Evolutionary conservation across 352 stramenopile species (phyloP).

Genomic region (Phytophthora pistaciae): DNA sequence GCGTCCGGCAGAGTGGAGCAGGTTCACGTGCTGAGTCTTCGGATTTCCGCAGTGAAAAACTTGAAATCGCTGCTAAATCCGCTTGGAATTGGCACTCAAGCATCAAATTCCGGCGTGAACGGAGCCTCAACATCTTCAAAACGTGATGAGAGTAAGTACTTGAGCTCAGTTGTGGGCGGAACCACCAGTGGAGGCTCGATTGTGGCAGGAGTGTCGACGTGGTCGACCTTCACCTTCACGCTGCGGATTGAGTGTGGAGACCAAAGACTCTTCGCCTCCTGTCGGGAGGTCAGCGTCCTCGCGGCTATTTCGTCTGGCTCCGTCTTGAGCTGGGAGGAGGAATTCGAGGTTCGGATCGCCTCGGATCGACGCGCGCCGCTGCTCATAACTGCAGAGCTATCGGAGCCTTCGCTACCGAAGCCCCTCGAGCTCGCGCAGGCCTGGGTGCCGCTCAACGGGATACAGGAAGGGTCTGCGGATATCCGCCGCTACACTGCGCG

Average conservation of each 20-base stretch:
- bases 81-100: slow-evolving; percentile 20
- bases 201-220: slow-evolving; percentile 14
- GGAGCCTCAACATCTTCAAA: slow-evolving; percentile 19
- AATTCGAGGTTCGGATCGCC: slow-evolving; percentile 67
- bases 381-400: slow-evolving; percentile 58
- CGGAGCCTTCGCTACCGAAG: slow-evolving; percentile 40
- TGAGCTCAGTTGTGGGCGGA: slow-evolving; percentile 8
- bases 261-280: slow-evolving; percentile 53
- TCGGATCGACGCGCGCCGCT: slow-evolving; percentile 36
- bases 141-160: slow-evolving; percentile 40
- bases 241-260: slow-evolving; percentile 57
- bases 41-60: slow-evolving; percentile 60
- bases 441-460: slow-evolving; percentile 38
- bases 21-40: slow-evolving; percentile 61
- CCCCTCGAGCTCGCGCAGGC: slow-evolving; percentile 56
- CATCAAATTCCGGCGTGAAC: neutral
- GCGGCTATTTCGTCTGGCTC: slow-evolving; percentile 38
- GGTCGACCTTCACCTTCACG: slow-evolving; percentile 54
- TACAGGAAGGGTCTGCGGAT: slow-evolving; percentile 49
- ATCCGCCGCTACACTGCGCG: slow-evolving; percentile 29
- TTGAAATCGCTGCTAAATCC: slow-evolving; percentile 47
- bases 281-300: slow-evolving; percentile 52
- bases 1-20: slow-evolving; percentile 43
- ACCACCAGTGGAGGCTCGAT: slow-evolving; percentile 18
- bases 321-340: slow-evolving; percentile 67